Evolutionary conservation across 164 flowering plant species (phyloP).

Genomic region (Vitis amurensis): DNA sequence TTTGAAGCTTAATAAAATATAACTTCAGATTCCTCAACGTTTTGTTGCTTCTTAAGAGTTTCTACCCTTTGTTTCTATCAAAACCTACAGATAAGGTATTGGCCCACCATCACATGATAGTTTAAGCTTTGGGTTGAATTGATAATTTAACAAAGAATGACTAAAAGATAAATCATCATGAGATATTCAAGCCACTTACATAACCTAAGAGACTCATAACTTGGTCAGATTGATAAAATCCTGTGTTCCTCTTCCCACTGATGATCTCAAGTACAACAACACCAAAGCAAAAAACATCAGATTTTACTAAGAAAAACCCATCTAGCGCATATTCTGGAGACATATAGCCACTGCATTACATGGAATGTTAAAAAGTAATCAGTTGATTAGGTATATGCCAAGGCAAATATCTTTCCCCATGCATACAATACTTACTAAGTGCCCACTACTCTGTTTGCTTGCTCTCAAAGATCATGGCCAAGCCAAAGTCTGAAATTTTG

Average conservation of each 20-base stretch:
- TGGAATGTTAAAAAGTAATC: not conserved
- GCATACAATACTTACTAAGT: slow-evolving; percentile 30
- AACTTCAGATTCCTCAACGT: too few relatives aligned
- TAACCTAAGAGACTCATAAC: slow-evolving; percentile 31
- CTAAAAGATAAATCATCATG: too few relatives aligned
- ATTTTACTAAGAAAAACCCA: slow-evolving; percentile 31
- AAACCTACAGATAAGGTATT: too few relatives aligned
- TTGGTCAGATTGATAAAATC: slow-evolving; percentile 28
- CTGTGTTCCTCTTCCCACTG: slow-evolving; percentile 33
- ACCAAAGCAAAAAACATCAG: slow-evolving; percentile 35
- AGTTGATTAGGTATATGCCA: too few relatives aligned
- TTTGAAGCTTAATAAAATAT: too few relatives aligned
- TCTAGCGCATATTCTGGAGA: slow-evolving; percentile 37
- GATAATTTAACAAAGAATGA: too few relatives aligned
- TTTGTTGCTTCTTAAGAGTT: too few relatives aligned
- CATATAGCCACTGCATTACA: slow-evolving; percentile 30
- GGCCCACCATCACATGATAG: too few relatives aligned
- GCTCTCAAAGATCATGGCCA: slow-evolving; percentile 37
- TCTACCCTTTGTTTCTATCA: too few relatives aligned
- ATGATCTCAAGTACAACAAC: slow-evolving; percentile 31
- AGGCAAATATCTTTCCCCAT: too few relatives aligned
- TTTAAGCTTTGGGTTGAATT: too few relatives aligned
- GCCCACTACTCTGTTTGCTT: slow-evolving; percentile 34
- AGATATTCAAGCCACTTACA: slow-evolving; percentile 12
- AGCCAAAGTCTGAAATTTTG: slow-evolving; percentile 38